Conservation (phyloP, 2,329 filamentous ascomycete species). For the Fusarium nodosum region DNA sequence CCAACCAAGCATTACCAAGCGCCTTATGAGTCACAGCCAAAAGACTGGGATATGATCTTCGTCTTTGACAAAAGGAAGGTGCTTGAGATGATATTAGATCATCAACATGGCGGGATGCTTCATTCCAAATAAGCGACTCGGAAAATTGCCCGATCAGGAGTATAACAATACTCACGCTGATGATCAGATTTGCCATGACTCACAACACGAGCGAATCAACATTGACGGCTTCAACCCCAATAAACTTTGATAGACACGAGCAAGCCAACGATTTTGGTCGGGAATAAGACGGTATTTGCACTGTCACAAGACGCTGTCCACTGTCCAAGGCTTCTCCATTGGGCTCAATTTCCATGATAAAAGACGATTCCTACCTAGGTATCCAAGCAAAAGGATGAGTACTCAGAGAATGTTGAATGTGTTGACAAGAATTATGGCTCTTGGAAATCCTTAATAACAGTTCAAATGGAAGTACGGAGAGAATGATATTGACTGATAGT, state of each 20-base stretch:
- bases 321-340: no score
- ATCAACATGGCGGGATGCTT: background rate
- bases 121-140: constrained; percentile 1
- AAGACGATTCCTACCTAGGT: background rate
- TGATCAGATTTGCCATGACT: background rate
- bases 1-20: background rate
- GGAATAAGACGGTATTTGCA: background rate
- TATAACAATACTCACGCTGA: background rate
- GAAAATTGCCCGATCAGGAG: background rate
- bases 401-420: background rate
- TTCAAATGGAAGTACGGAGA: background rate
- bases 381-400: background rate
- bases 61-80: constrained; percentile 7
- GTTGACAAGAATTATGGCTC: background rate
- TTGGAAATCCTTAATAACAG: no score
- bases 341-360: background rate
- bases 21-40: constrained; percentile 9
- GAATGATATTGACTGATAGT: background rate
- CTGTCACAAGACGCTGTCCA: background rate
- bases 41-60: background rate
- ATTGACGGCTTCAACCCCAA: background rate
- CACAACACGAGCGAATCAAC: background rate
- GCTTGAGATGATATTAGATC: background rate
- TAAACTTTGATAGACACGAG: background rate
- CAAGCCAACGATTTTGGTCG: background rate